Conservation (phyloP, 2,329 filamentous ascomycete species). For the Claviceps digitariae region DNA sequence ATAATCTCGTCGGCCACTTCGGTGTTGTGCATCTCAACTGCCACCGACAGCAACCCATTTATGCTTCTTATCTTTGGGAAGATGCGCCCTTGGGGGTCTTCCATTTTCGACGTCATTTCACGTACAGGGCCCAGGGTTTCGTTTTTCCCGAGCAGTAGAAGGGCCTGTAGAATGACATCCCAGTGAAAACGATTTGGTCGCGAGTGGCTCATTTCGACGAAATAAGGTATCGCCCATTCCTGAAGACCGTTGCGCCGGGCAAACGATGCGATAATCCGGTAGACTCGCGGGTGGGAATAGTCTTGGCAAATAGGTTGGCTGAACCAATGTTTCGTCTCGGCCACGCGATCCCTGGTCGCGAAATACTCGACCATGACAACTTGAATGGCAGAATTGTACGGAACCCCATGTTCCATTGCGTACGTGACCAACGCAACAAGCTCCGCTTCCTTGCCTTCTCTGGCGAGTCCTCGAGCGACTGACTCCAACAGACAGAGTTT, state of each 20-base stretch:
- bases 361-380: constrained; percentile 49
- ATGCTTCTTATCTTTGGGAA: constrained; percentile 57
- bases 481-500: constrained; percentile 13
- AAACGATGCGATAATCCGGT: constrained; percentile 27
- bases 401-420: constrained; percentile 32
- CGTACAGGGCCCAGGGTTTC: constrained; percentile 33
- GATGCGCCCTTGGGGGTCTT: constrained; percentile 39
- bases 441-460: constrained; percentile 43
- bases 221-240: constrained; percentile 48
- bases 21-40: constrained; percentile 54
- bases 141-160: constrained; percentile 54
- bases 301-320: constrained; percentile 32
- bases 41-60: constrained; percentile 61
- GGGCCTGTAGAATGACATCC: constrained; percentile 63
- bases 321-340: constrained; percentile 57
- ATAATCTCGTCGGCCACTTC: constrained; percentile 64
- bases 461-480: constrained; percentile 42
- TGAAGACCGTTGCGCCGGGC: constrained; percentile 45
- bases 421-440: constrained; percentile 42
- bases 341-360: constrained; percentile 39
- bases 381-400: constrained; percentile 33
- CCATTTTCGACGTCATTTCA: constrained; percentile 56
- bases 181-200: constrained; percentile 43
- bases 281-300: constrained; percentile 11
- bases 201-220: constrained; percentile 36